Conservation (phyloP, 2,329 filamentous ascomycete genomes). For the Grosmannia clavigera region DNA sequence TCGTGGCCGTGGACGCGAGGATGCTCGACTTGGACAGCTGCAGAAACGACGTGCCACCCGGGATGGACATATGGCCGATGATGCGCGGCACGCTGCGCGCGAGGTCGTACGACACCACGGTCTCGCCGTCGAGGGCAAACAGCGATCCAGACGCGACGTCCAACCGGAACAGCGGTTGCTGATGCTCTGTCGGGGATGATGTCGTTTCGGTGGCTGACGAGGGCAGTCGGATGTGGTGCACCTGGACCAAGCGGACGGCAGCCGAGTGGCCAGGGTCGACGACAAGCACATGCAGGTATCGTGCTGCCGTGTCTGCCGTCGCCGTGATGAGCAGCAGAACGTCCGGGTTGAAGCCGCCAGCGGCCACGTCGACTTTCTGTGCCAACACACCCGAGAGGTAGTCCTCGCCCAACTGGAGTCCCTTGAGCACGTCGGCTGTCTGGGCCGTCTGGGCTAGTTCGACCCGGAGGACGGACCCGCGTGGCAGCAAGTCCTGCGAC, state of each 20-base stretch:
- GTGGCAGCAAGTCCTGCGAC: constrained; percentile 26
- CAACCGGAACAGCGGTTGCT: constrained; percentile 32
- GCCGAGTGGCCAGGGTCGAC: constrained; percentile 10
- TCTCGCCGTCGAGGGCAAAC: constrained; percentile 42
- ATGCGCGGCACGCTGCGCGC: constrained; percentile 49
- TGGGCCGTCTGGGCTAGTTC: constrained; percentile 35
- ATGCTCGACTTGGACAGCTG: constrained; percentile 55
- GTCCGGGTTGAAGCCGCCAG: constrained; percentile 33
- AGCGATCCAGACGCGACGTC: constrained; percentile 53
- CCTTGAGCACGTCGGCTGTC: constrained; percentile 36
- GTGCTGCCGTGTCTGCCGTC: constrained; percentile 8
- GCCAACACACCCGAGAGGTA: constrained; percentile 40
- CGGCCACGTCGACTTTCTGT: constrained; percentile 29
- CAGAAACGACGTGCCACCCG: constrained; percentile 47
- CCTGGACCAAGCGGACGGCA: constrained; percentile 13
- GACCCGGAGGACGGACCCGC: constrained; percentile 26
- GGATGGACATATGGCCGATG: constrained; percentile 38
- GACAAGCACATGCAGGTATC: constrained; percentile 24
- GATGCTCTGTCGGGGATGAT: not conserved
- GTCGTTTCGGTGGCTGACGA: not conserved
- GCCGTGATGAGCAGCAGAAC: constrained; percentile 40
- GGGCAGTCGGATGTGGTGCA: constrained; percentile 12
- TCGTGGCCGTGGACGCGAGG: constrained; percentile 44
- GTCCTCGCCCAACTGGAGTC: constrained; percentile 41
- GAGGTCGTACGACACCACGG: constrained; percentile 51